phyloP scores from a whole-genome alignment of 208 protist genomes.

The Wallacemonas sp. region DNA sequence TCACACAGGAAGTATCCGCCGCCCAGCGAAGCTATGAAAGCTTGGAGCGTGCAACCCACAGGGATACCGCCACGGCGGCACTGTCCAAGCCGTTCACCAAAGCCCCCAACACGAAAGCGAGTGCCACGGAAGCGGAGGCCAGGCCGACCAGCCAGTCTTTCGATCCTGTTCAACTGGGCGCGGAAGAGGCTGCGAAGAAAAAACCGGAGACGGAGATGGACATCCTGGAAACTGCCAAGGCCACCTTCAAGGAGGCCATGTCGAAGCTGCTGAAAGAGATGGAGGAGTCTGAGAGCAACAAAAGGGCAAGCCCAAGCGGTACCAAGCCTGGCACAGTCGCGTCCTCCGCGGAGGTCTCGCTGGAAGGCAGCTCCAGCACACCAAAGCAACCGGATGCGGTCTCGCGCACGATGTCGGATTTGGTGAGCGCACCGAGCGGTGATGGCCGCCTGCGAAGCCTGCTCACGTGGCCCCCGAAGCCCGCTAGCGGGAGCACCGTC shows the following conservation, averaged over 20 bases:
- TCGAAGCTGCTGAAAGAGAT: constrained; percentile 17
- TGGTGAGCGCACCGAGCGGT: constrained; percentile 5
- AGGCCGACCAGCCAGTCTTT: too few species aligned
- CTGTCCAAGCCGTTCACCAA: constrained; percentile 22
- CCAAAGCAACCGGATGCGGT: too few species aligned
- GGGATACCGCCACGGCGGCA: constrained; percentile 13
- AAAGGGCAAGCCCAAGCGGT: too few species aligned
- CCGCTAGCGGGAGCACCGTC: constrained; percentile 14
- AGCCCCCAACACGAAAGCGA: not conserved
- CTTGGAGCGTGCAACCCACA: constrained; percentile 15
- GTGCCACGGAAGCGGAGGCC: not conserved
- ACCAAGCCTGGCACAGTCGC: too few species aligned
- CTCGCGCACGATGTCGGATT: too few species aligned
- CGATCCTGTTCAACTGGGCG: too few species aligned
- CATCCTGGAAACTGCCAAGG: constrained; percentile 10
- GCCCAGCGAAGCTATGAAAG: constrained; percentile 20
- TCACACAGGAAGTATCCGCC: not conserved
- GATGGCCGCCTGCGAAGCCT: not conserved
- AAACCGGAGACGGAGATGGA: not conserved
- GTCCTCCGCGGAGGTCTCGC: too few species aligned
- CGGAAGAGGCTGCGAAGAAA: not conserved
- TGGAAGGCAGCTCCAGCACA: too few species aligned
- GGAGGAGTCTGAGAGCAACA: constrained; percentile 3
- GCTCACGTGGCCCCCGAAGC: not conserved
- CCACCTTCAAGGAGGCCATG: constrained; percentile 18